Evolutionary conservation across 805 yeast species (phyloP).

Genomic region (Saturnispora kantuleensis): DNA sequence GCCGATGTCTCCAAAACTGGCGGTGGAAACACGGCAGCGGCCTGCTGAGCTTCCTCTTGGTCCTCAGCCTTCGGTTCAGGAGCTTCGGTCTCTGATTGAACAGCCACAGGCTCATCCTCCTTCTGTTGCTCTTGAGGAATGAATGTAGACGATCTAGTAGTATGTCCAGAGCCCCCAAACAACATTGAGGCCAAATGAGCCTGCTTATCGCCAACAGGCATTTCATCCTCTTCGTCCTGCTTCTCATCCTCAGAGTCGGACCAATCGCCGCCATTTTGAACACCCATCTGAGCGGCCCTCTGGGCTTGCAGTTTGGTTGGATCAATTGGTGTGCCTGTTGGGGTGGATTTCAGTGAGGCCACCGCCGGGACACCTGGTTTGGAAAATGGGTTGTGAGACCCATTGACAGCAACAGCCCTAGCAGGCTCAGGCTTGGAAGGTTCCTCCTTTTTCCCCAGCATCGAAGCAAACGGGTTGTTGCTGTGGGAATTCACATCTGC

Average conservation of each 20-base stretch:
- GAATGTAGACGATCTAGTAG: constrained; percentile 18
- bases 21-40: constrained; percentile 11
- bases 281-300: constrained; percentile 61
- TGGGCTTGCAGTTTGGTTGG: constrained; percentile 56
- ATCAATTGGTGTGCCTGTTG: constrained; percentile 33
- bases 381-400: constrained; percentile 48
- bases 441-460: constrained; percentile 10
- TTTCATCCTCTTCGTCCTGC: constrained; percentile 35
- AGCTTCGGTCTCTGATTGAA: background rate
- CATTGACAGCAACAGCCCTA: constrained; percentile 1
- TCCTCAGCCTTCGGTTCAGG: background rate
- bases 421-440: background rate
- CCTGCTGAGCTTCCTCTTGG: background rate
- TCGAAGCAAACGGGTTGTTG: constrained; percentile 14
- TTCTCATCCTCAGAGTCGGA: constrained; percentile 32
- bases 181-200: constrained; percentile 46
- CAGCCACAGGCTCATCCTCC: background rate
- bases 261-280: constrained; percentile 30
- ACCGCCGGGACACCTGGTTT: constrained; percentile 29
- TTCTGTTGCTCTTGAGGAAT: constrained; percentile 9
- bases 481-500: constrained; percentile 7
- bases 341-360: background rate
- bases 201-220: constrained; percentile 41
- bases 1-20: constrained; percentile 12
- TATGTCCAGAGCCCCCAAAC: constrained; percentile 34